phyloP scores from a whole-genome alignment of 768 basidiomycete genomes.

The Rhodotorula sphaerocarpa region DNA sequence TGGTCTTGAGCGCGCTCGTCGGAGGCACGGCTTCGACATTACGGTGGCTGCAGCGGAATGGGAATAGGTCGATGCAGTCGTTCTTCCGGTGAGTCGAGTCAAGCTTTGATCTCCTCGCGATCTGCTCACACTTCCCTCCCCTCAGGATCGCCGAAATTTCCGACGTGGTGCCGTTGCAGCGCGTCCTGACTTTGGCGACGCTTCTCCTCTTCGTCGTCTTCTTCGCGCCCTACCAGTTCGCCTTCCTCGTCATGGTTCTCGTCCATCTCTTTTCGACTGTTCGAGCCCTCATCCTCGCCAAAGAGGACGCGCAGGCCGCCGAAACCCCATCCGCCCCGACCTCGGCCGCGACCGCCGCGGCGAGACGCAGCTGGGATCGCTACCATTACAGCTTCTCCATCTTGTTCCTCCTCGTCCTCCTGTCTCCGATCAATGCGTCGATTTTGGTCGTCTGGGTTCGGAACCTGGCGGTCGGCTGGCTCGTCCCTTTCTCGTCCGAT shows the following conservation, averaged over 20 bases:
- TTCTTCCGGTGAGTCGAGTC: neutral
- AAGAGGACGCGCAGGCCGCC: neutral
- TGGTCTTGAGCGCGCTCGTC: conserved; percentile 9
- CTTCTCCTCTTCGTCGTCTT: conserved; percentile 62
- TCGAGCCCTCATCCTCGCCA: conserved; percentile 14
- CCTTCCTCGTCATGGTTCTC: conserved; percentile 74
- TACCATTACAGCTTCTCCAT: conserved; percentile 41
- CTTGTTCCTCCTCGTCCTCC: conserved; percentile 67
- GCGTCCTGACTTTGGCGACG: conserved; percentile 48
- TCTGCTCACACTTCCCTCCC: neutral
- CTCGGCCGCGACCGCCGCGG: conserved; percentile 47
- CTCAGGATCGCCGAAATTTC: conserved; percentile 8
- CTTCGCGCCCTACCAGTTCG: conserved; percentile 85
- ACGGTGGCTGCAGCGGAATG: neutral
- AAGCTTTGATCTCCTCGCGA: too few species aligned
- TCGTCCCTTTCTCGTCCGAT: conserved; percentile 72
- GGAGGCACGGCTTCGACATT: neutral
- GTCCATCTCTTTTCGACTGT: conserved; percentile 64
- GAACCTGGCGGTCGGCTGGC: conserved; percentile 67
- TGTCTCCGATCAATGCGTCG: conserved; percentile 61
- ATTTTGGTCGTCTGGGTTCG: conserved; percentile 73
- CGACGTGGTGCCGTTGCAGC: conserved; percentile 13
- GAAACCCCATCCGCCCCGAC: conserved; percentile 44
- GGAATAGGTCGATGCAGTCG: neutral
- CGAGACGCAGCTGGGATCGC: conserved; percentile 4